phyloP scores from a whole-genome alignment of 495 filamentous ascomycete species.

The Saxophila tyrrhenica region DNA sequence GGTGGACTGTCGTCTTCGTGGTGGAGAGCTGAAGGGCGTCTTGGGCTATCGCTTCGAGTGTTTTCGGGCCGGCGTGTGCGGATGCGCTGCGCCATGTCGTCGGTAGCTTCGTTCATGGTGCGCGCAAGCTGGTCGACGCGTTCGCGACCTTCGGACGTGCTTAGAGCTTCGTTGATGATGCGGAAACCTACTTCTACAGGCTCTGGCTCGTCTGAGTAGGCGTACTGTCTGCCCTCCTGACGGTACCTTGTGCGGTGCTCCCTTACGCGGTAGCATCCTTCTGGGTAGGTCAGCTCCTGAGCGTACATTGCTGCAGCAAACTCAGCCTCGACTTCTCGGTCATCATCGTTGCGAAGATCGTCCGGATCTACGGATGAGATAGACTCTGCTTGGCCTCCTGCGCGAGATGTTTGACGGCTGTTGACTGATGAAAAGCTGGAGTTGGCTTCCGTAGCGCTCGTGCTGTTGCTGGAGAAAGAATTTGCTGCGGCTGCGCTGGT shows the following conservation, averaged over 20 bases:
- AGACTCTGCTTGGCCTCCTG: conserved; percentile 1
- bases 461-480: conserved; percentile 25
- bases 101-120: neutral
- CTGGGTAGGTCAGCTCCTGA: neutral
- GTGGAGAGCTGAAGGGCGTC: neutral
- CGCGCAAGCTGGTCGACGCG: conserved; percentile 1
- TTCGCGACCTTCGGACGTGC: conserved; percentile 16
- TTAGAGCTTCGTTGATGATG: conserved; percentile 19
- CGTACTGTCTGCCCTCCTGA: conserved; percentile 12
- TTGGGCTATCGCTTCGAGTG: neutral
- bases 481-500: conserved; percentile 49
- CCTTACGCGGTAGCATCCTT: conserved; percentile 5
- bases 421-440: neutral
- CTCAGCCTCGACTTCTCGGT: neutral
- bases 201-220: conserved; percentile 5
- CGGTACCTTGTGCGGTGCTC: neutral
- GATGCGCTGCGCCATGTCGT: neutral
- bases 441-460: conserved; percentile 1
- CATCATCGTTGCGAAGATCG: conserved; percentile 14
- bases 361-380: conserved; percentile 14
- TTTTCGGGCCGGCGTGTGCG: neutral
- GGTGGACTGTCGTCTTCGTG: neutral
- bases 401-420: conserved; percentile 2
- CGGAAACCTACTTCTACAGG: conserved; percentile 16
- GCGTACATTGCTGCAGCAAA: conserved; percentile 14